These are phyloP conservation scores for Aspergillus chevalieri DNA, from an alignment of 2,329 filamentous ascomycete species.

Conservation along the genomic window DNA sequence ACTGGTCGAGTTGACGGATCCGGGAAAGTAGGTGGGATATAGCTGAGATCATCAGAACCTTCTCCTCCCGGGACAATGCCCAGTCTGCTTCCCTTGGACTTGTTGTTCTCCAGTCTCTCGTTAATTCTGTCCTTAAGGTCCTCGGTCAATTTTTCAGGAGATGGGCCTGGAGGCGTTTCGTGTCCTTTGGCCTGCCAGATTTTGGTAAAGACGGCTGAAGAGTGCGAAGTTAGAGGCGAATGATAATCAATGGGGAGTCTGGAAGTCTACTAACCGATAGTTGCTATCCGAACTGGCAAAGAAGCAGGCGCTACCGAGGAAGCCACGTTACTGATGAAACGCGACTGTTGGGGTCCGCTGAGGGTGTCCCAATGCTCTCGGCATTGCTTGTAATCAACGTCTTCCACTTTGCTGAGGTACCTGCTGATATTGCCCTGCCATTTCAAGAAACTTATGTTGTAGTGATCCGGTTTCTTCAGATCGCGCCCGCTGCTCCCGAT, in stretches of 20 bases:
- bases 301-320: background rate
- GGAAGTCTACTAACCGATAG: background rate
- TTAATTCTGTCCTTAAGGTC: background rate
- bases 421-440: background rate
- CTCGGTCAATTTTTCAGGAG: background rate
- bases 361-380: background rate
- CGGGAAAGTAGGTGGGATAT: background rate
- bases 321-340: background rate
- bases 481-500: background rate
- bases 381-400: background rate
- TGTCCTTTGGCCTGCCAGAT: background rate
- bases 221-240: too few relatives aligned
- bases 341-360: background rate
- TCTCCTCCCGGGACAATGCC: background rate
- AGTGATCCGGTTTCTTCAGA: background rate
- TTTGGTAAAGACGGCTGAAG: background rate
- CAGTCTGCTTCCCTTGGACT: background rate
- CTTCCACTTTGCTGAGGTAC: background rate
- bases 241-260: too few relatives aligned
- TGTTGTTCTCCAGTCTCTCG: background rate
- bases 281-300: background rate
- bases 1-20: background rate
- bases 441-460: background rate
- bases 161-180: too few relatives aligned
- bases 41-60: background rate